Evolutionary conservation across 805 yeast species (phyloP).

Genomic region (Sugiyamaella valdiviana): DNA sequence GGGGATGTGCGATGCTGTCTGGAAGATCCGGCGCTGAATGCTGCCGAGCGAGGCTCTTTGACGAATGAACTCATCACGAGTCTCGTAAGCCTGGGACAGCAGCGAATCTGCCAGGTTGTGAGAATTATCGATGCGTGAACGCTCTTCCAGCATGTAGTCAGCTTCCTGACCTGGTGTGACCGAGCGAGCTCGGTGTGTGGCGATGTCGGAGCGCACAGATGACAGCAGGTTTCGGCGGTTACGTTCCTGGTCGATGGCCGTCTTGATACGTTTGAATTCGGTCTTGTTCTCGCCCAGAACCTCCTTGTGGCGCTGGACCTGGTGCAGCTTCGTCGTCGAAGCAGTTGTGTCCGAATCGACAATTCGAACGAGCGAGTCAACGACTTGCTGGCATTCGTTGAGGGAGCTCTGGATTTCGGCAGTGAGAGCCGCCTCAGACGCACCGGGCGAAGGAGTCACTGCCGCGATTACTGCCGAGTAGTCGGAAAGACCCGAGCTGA

Average conservation of each 20-base stretch:
- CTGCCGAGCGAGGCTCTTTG: conserved; percentile 61
- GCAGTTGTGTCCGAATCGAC: conserved; percentile 49
- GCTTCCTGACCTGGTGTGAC: conserved; percentile 40
- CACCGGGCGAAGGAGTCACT: conserved; percentile 42
- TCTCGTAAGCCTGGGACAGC: conserved; percentile 78
- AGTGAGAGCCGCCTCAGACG: conserved; percentile 43
- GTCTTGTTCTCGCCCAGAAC: conserved; percentile 61
- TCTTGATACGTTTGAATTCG: conserved; percentile 54
- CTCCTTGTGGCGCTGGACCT: conserved; percentile 76
- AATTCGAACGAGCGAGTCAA: conserved; percentile 47
- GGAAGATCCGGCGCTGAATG: conserved; percentile 58
- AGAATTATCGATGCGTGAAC: conserved; percentile 64
- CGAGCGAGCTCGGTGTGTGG: conserved; percentile 44
- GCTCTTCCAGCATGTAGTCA: conserved; percentile 73
- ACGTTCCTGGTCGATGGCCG: conserved; percentile 63
- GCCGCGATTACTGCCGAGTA: conserved; percentile 52
- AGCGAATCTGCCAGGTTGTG: conserved; percentile 73
- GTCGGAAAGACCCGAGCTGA: conserved; percentile 46
- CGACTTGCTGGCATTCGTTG: conserved; percentile 33
- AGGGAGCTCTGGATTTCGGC: conserved; percentile 47
- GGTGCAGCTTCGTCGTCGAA: conserved; percentile 71
- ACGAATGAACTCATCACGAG: conserved; percentile 73
- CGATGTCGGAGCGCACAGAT: conserved; percentile 74
- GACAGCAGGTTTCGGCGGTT: conserved; percentile 67
- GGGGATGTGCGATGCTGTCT: conserved; percentile 64